Evolutionary conservation across 116 monocot species (phyloP).

Genomic region (Iris pallida): DNA sequence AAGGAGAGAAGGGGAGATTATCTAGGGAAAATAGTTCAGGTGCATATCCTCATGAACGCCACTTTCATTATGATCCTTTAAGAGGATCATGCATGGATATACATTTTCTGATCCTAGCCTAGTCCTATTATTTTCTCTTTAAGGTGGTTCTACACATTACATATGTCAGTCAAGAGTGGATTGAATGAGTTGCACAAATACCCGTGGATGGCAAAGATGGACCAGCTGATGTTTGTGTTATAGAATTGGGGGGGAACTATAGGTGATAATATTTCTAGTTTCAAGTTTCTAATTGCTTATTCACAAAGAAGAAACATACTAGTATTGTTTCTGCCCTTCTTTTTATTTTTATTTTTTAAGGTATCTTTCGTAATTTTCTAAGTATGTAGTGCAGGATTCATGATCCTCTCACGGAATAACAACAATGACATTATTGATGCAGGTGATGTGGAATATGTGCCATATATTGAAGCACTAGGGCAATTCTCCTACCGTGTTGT

Average conservation of each 20-base stretch:
- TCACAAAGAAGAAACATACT: no score
- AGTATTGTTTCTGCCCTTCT: no score
- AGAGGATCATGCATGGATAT: background rate
- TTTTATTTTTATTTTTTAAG: no score
- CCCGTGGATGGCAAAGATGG: constrained; percentile 22
- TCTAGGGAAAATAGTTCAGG: constrained; percentile 95
- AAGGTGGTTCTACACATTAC: constrained; percentile 16
- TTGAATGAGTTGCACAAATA: constrained; percentile 12
- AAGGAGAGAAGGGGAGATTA: constrained; percentile 83
- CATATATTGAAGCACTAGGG: constrained; percentile 81
- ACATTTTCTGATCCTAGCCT: background rate
- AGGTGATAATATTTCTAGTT: constrained; percentile 16
- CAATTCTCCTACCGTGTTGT: constrained; percentile 91
- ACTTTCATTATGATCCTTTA: background rate
- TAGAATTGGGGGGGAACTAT: constrained; percentile 64
- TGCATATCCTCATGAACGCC: constrained; percentile 2
- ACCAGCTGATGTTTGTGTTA: constrained; percentile 50
- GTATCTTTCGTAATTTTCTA: background rate
- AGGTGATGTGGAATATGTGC: constrained; percentile 98
- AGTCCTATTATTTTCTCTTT: background rate
- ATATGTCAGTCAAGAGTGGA: constrained; percentile 18
- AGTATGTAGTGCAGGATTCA: constrained; percentile 6
- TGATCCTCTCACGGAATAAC: constrained; percentile 27
- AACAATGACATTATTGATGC: constrained; percentile 42
- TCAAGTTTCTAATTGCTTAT: background rate